phyloP scores from a whole-genome alignment of 2,329 filamentous ascomycete genomes.

The Aphanoascus verrucosus region DNA sequence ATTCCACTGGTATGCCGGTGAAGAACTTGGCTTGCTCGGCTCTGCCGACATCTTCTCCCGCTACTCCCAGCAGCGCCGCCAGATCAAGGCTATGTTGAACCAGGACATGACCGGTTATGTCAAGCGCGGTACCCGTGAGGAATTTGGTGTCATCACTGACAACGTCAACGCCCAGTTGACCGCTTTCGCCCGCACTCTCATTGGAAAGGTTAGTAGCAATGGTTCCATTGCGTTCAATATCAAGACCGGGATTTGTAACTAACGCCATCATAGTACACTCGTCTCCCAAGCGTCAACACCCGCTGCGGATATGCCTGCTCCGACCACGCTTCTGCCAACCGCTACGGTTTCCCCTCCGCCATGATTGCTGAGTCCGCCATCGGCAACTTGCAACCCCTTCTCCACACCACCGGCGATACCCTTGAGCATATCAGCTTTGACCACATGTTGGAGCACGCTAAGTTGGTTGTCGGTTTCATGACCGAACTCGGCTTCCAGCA shows the following conservation, averaged over 20 bases:
- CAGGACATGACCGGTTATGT: constrained; percentile 96
- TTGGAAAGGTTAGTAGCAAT: constrained; percentile 47
- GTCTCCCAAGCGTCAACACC: constrained; percentile 75
- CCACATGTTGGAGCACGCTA: constrained; percentile 85
- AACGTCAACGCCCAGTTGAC: constrained; percentile 76
- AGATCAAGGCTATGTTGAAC: constrained; percentile 93
- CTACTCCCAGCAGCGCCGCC: constrained; percentile 61
- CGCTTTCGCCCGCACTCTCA: constrained; percentile 78
- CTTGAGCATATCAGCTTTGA: constrained; percentile 66
- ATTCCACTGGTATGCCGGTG: constrained; percentile 93
- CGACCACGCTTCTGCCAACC: constrained; percentile 57
- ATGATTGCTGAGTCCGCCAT: constrained; percentile 55
- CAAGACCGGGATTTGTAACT: not conserved
- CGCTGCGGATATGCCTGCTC: constrained; percentile 79
- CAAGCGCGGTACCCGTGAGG: constrained; percentile 70
- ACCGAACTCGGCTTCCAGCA: constrained; percentile 63
- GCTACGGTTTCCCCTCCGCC: constrained; percentile 54
- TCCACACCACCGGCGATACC: constrained; percentile 62
- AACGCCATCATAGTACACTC: constrained; percentile 56
- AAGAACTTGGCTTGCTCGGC: constrained; percentile 77
- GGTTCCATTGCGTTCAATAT: not conserved
- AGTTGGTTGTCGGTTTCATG: constrained; percentile 69
- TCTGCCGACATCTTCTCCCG: constrained; percentile 79
- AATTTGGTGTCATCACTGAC: constrained; percentile 85
- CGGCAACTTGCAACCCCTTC: constrained; percentile 54